Base-by-base conservation (phyloP, 352 stramenopile species). In the Lagenidium giganteum region DNA sequence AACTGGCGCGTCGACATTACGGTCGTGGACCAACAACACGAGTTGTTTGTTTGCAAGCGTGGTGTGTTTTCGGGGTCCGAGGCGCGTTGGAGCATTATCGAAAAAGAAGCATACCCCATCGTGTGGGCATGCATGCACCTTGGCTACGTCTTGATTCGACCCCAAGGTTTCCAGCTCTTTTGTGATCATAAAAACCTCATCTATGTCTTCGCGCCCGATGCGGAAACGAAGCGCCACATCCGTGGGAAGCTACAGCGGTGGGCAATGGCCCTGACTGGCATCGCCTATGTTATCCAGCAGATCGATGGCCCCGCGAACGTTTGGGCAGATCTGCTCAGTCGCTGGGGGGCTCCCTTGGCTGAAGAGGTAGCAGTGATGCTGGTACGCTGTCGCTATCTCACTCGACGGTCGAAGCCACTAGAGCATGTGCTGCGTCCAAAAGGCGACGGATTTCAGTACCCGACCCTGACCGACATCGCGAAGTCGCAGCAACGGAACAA, bases 41-140 rank as follows among this genome's bases (percentile, higher is more conserved):
- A 56, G 36, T 20, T 56, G 8, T 34, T 56, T 8, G 41, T 53
- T 7, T 59, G 51, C 27, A 50, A 48, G 37, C 24, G 51, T 31
- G 47, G 51, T 20, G 31, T 25, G 30, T 60, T 60, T 24, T 34
- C 21, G 6, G 50, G n/a, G 26, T 31, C 34, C 37, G 36, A 44
- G 17, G 23, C 46, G 13, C 24, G 45, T 4, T 61, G 52, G 52
- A 51, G 26, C 28, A 37, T 61, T 17, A 60, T 55, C 33, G 54
- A 64, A 32, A 58, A 59, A 42, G 48, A 64, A n/a, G 44, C 28
- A 1, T 57, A 61, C 40, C 52, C 50, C 1, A 61, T 65, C 35
- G 39, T 42, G 13, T 28, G 22, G 18, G 35, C 51, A 22, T 64
- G 55, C 17, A 39, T 52, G 14, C 42, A 54, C 9, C 40, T 66